phyloP scores from a whole-genome alignment of 1,139 yeast species.

The Geotrichum carabidarum region DNA sequence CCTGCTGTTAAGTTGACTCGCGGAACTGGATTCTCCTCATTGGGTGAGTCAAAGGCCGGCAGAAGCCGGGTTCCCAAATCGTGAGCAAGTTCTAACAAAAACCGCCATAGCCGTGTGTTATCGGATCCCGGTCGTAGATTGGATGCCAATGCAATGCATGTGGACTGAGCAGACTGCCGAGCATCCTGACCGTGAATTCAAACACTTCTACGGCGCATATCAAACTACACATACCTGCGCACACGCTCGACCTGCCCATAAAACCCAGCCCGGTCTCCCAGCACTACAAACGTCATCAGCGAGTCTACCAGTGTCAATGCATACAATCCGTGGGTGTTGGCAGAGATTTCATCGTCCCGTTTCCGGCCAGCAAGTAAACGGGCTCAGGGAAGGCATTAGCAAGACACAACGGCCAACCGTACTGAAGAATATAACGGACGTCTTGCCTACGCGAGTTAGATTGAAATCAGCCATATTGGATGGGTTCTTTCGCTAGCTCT shows the following conservation, averaged over 20 bases:
- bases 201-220: constrained; percentile 73
- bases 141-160: constrained; percentile 67
- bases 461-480: neutral
- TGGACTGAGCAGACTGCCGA: constrained; percentile 74
- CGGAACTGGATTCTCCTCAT: constrained; percentile 62
- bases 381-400: constrained; percentile 66
- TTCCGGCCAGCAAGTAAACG: constrained; percentile 63
- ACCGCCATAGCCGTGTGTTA: constrained; percentile 53
- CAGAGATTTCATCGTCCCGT: constrained; percentile 50
- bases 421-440: constrained; percentile 49
- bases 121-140: constrained; percentile 48
- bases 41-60: constrained; percentile 56
- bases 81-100: constrained; percentile 60
- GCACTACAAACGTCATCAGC: constrained; percentile 67
- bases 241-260: constrained; percentile 47
- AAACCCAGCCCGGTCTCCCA: constrained; percentile 60
- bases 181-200: constrained; percentile 71
- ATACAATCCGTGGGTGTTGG: constrained; percentile 70
- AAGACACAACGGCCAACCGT: constrained; percentile 71
- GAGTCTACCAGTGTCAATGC: constrained; percentile 74
- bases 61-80: constrained; percentile 65
- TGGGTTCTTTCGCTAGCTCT: neutral
- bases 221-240: constrained; percentile 44
- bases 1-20: constrained; percentile 63
- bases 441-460: neutral